These are phyloP conservation scores for Didymella arachidicola DNA, from an alignment of 2,329 filamentous ascomycete species.

Conservation along the genomic window DNA sequence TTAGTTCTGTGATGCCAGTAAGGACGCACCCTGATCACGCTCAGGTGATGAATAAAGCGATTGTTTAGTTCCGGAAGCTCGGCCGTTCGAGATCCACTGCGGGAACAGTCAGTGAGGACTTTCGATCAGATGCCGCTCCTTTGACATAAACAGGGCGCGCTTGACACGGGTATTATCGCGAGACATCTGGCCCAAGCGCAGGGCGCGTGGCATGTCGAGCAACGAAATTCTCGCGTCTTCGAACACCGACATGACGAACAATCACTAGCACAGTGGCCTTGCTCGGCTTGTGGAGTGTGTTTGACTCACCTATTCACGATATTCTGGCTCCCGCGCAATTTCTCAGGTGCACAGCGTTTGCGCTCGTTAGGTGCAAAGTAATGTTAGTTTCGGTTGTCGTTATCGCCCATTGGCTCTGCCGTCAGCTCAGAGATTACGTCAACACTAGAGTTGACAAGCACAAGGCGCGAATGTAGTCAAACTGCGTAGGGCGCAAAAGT, in stretches of 20 bases:
- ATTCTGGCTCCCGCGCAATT: no score
- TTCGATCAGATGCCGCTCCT: neutral
- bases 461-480: conserved; percentile 1
- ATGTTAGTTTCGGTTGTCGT: neutral
- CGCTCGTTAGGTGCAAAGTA: neutral
- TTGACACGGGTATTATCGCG: neutral
- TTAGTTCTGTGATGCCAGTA: no score
- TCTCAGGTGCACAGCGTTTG: no score
- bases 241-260: neutral
- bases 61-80: neutral
- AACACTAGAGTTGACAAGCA: conserved; percentile 1
- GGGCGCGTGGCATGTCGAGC: conserved; percentile 3
- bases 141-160: conserved; percentile 11
- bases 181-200: conserved; percentile 2
- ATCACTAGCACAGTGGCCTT: no score
- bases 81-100: neutral
- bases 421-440: conserved; percentile 1
- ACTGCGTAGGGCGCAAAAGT: conserved; percentile 3
- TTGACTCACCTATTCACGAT: neutral
- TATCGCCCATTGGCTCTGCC: neutral
- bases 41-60: neutral
- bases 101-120: neutral
- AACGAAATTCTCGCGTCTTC: neutral
- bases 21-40: neutral
- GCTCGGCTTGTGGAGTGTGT: neutral